A percentile compares a stretch with the other conserved stretches of the same genome.
phyloP scores from a whole-genome alignment of 78 protist genomes.

The Emiliania huxleyi region DNA sequence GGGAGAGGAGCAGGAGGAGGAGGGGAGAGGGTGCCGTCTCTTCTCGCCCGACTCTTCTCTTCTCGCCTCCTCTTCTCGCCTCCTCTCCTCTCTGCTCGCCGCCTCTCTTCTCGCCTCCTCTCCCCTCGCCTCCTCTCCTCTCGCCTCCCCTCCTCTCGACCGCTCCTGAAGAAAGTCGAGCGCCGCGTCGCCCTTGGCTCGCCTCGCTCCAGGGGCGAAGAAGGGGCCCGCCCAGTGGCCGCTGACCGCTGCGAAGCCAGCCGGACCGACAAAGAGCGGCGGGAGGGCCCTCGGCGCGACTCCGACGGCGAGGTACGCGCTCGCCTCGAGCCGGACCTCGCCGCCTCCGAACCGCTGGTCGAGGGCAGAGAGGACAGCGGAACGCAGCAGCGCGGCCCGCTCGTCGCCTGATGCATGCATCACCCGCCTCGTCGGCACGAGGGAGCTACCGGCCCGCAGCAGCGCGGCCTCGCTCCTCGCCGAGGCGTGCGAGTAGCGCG shows the following conservation, averaged over 20 bases:
- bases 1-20: too few relatives aligned
- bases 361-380: background rate
- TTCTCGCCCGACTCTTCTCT: too few relatives aligned
- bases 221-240: background rate
- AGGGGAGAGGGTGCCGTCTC: too few relatives aligned
- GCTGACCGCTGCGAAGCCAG: background rate
- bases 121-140: background rate
- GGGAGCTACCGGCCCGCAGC: too few relatives aligned
- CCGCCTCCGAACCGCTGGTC: background rate
- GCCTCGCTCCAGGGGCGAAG: background rate
- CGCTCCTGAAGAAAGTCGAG: background rate
- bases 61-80: background rate
- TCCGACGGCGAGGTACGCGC: background rate
- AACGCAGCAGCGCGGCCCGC: background rate
- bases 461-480: too few relatives aligned
- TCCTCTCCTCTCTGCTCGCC: background rate
- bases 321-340: background rate
- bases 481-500: too few relatives aligned
- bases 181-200: background rate
- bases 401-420: background rate
- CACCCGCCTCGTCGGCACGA: background rate
- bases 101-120: too few relatives aligned
- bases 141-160: background rate
- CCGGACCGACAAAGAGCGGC: background rate
- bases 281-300: background rate